These are phyloP conservation scores for Lavandula angustifolia DNA, from an alignment of 257 asterid genomes.

Conservation along the genomic window DNA sequence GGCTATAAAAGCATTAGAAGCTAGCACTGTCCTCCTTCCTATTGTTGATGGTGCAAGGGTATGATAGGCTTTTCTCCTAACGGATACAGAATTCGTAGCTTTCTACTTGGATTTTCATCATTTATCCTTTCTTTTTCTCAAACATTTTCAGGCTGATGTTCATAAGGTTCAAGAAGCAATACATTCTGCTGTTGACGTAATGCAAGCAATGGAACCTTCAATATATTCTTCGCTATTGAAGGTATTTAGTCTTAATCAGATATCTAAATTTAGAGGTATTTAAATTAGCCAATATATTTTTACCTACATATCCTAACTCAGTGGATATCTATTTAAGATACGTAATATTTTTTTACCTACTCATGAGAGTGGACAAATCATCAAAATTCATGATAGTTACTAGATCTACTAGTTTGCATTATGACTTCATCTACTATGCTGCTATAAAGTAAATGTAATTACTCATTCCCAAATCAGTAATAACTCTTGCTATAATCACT, in stretches of 20 bases:
- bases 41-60: conserved; percentile 76
- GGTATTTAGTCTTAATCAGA: conserved; percentile 43
- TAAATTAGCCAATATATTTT: not conserved
- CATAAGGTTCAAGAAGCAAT: conserved; percentile 62
- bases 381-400: no score
- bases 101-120: conserved; percentile 15
- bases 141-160: conserved; percentile 65
- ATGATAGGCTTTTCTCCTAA: conserved; percentile 28
- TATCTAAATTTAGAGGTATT: not conserved
- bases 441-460: no score
- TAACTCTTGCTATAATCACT: no score
- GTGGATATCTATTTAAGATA: no score
- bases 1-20: conserved; percentile 63
- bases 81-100: not conserved
- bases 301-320: no score
- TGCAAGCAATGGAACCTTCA: conserved; percentile 83
- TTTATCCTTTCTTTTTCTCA: conserved; percentile 4
- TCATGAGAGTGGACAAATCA: no score
- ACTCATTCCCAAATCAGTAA: no score
- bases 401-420: conserved; percentile 3
- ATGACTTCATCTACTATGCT: no score
- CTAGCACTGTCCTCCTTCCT: conserved; percentile 70
- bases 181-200: conserved; percentile 71
- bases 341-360: no score
- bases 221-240: conserved; percentile 53